Evolutionary conservation across 1,284 basidiomycete species (phyloP).

Genomic region (Trichosporon coremiiforme): DNA sequence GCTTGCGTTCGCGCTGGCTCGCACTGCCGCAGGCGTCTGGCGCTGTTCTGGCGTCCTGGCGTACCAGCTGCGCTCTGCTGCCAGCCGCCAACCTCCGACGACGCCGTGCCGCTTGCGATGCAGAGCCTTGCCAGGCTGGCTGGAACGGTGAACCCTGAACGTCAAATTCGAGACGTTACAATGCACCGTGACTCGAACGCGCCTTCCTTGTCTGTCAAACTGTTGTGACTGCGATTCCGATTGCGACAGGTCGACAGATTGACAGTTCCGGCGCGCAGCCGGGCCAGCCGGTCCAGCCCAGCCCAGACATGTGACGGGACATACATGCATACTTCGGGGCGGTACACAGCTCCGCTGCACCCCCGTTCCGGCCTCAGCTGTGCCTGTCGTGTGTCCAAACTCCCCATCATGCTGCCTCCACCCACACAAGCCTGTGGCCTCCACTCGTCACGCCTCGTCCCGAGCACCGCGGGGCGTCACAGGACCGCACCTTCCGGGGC

Average conservation of each 20-base stretch:
- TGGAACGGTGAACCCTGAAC: background rate
- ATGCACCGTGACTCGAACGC: background rate
- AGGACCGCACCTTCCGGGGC: too few species aligned
- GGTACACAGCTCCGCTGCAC: background rate
- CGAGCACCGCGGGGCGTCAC: slow-evolving; percentile 10
- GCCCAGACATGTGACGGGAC: too few species aligned
- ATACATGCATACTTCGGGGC: background rate
- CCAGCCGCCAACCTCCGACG: background rate
- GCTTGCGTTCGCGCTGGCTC: background rate
- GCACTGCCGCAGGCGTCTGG: background rate
- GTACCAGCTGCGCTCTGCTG: too few species aligned
- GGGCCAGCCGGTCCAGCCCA: too few species aligned
- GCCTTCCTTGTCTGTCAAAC: background rate
- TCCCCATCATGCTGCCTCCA: too few species aligned
- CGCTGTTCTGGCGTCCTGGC: too few species aligned
- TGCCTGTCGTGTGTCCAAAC: too few species aligned
- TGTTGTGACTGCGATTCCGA: background rate
- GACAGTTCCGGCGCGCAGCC: too few species aligned
- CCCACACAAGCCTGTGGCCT: background rate
- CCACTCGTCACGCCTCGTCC: background rate
- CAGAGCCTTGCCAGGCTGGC: background rate
- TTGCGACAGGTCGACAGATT: too few species aligned
- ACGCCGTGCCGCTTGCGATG: background rate
- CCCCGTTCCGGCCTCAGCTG: background rate
- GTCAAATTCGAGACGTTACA: slow-evolving; percentile 1